Evolutionary conservation across 2,329 filamentous ascomycete species (phyloP), one percentile per base, ranked within the genome.

Genomic region (Fusarium acutatum): DNA sequence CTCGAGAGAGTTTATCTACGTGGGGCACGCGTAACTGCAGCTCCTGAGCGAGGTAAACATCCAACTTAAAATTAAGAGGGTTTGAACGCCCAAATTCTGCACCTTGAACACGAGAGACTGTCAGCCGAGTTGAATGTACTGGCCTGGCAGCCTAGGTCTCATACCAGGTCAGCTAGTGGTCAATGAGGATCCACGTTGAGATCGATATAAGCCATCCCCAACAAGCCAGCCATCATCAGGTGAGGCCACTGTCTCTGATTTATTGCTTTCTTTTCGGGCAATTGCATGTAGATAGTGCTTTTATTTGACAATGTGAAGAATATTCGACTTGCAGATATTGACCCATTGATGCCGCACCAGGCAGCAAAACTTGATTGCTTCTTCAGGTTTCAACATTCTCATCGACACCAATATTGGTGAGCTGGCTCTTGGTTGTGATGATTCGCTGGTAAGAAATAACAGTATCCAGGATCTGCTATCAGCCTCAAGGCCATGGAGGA

Each of bases 1-100:
- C 32, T 46, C 14, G 65, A 67, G 49, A 60, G 63, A 68, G 57
- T 68, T 72, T 78, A 78, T 76, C 74, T 77, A 78, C 66, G 63
- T 72, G 30, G 59, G 30, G 34, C 58, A 60, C 60, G 58, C 64
- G 65, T 59, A 49, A 26, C 68, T 68, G 63, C 75, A 70, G 64
- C 47, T 57, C 46, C 40, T 56, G 44, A 53, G 26, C 54, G 47
- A 65, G 50, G 35, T 35, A 53, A 49, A 62, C 44, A 56, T 30
- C 41, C 35, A 64, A 53, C 37, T 43, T 34, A 37, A 32, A 24
- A 34, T 60, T 44, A 28, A 56, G 50, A 47, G 38, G 56, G 52
- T 52, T 73, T 65, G 67, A 58, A 65, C 57, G 47, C 54, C 59
- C n/a, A 65, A 52, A 18, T 30, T 26, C 40, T 61, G 68, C 72